A percentile compares a stretch with the other conserved stretches of the same genome.
Evolutionary conservation across 2,329 filamentous ascomycete genomes (phyloP).

Genomic region (Acephala macrosclerotiorum): DNA sequence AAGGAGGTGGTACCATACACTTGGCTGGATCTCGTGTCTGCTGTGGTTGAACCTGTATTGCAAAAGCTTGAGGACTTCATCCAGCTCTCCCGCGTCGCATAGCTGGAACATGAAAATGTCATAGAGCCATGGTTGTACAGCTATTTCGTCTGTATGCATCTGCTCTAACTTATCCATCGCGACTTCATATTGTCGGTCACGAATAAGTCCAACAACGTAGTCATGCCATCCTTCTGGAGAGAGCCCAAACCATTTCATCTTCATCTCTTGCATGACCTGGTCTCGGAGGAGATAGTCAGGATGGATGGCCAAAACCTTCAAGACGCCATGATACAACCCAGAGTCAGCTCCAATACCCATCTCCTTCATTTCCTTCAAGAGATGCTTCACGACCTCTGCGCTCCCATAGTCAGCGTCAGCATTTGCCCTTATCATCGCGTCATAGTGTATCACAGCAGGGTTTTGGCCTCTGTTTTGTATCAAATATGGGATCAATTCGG

Average conservation of each 20-base stretch:
- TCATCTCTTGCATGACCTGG: constrained; percentile 76
- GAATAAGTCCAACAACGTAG: constrained; percentile 76
- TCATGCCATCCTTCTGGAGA: constrained; percentile 68
- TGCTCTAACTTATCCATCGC: constrained; percentile 75
- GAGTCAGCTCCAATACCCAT: constrained; percentile 68
- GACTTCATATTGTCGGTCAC: constrained; percentile 84
- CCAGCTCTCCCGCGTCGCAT: constrained; percentile 74
- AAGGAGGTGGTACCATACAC: constrained; percentile 76
- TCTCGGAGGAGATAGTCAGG: constrained; percentile 82
- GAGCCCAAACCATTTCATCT: constrained; percentile 72
- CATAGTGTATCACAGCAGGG: constrained; percentile 70
- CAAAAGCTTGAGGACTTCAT: constrained; percentile 77
- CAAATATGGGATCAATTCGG: constrained; percentile 63
- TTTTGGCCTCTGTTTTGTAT: constrained; percentile 60
- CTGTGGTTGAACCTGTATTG: constrained; percentile 58
- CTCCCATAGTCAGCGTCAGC: constrained; percentile 69
- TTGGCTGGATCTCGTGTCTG: constrained; percentile 54
- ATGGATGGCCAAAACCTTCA: constrained; percentile 81
- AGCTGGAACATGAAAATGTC: constrained; percentile 80
- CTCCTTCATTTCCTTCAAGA: constrained; percentile 77
- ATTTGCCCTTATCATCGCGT: constrained; percentile 78
- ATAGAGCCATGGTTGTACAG: constrained; percentile 75
- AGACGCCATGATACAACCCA: constrained; percentile 72
- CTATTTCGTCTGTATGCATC: constrained; percentile 64
- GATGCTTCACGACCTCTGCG: constrained; percentile 62